A percentile compares a stretch with the other conserved stretches of the same genome.
Evolutionary conservation across 345 rosid species (phyloP).

Genomic region (Heritiera fomes): DNA sequence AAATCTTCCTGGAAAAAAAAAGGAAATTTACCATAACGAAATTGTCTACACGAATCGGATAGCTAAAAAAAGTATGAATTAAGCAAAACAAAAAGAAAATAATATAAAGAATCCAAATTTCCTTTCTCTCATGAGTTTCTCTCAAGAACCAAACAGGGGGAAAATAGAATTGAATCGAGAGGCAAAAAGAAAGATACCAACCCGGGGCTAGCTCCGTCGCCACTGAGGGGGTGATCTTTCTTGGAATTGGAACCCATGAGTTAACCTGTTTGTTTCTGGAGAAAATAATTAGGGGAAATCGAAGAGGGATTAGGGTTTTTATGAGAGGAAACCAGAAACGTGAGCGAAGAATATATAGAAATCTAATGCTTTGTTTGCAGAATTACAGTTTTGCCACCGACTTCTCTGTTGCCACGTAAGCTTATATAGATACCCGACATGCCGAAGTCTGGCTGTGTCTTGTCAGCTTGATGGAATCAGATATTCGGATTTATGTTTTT

Average conservation of each 20-base stretch:
- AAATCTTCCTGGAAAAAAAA: conserved; percentile 58
- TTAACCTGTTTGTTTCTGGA: background rate
- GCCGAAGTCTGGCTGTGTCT: background rate
- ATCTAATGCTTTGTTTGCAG: background rate
- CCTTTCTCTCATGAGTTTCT: background rate
- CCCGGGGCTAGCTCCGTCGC: conserved; percentile 87
- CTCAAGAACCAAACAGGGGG: background rate
- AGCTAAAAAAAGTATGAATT: background rate
- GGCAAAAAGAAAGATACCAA: conserved; percentile 28
- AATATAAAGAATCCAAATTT: background rate
- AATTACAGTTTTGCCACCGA: conserved; percentile 21
- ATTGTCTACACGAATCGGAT: background rate
- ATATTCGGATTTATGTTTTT: too few relatives aligned
- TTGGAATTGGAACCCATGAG: conserved; percentile 63
- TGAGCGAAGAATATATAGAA: background rate
- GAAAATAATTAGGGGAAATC: background rate
- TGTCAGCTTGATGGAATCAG: background rate
- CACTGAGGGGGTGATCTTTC: conserved; percentile 47
- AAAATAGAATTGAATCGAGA: background rate
- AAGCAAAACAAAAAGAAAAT: background rate
- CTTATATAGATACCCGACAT: background rate
- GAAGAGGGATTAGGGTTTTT: conserved; percentile 25
- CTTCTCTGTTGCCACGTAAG: conserved; percentile 9
- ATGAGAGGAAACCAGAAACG: background rate
- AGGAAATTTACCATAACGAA: background rate